These are phyloP conservation scores for Parasitella parasitica DNA, from an alignment of 371 early-diverging fungal species.

Conservation along the genomic window DNA sequence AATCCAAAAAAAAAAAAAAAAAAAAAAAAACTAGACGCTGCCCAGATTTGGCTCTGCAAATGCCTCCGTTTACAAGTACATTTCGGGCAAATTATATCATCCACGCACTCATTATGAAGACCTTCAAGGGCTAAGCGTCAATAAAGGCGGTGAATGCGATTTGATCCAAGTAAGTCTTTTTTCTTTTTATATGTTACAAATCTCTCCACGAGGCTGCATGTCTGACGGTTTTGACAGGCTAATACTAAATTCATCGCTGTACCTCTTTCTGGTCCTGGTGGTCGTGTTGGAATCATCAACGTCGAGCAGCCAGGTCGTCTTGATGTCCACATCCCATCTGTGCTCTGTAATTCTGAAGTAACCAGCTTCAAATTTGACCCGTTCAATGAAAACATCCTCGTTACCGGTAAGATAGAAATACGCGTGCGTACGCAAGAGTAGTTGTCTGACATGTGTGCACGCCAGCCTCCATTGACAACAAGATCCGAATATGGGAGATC, in stretches of 20 bases:
- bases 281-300: conserved; percentile 74
- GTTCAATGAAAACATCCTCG: conserved; percentile 59
- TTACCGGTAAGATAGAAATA: conserved; percentile 40
- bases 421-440: neutral
- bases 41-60: conserved; percentile 35
- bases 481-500: conserved; percentile 72
- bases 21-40: neutral
- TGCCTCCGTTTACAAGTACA: conserved; percentile 61
- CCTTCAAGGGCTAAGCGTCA: conserved; percentile 60
- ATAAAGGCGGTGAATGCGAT: conserved; percentile 67
- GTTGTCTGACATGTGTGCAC: neutral
- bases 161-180: conserved; percentile 63
- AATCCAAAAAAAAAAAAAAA: neutral
- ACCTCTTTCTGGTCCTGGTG: conserved; percentile 78
- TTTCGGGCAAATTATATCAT: conserved; percentile 64
- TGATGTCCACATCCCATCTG: conserved; percentile 60
- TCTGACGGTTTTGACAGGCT: no score
- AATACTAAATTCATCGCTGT: conserved; percentile 67
- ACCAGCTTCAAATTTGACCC: conserved; percentile 70
- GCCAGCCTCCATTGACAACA: conserved; percentile 68
- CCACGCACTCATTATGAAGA: conserved; percentile 66
- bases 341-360: conserved; percentile 58
- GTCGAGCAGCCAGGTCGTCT: conserved; percentile 66
- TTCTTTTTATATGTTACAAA: no score
- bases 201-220: no score